Evolutionary conservation across 192 early-diverging fungal species (phyloP).

Genomic region (Mortierella hygrophila): DNA sequence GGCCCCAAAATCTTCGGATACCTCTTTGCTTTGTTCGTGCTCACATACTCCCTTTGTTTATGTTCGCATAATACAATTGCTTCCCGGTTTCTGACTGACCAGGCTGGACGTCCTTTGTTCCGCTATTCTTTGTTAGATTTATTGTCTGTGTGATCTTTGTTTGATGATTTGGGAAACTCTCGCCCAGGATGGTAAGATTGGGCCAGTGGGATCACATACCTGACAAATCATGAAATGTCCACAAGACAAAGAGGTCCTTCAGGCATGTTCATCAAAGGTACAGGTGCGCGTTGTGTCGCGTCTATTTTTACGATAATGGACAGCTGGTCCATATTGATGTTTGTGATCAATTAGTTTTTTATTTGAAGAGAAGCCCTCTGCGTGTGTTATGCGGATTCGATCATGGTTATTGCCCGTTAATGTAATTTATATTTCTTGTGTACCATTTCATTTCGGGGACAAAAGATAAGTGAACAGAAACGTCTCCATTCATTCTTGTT

Average conservation of each 20-base stretch:
- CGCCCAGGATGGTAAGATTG: constrained; percentile 9
- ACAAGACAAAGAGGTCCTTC: not conserved
- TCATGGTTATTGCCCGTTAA: not conserved
- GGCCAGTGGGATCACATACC: not conserved
- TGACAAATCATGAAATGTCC: not conserved
- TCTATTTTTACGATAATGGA: not conserved
- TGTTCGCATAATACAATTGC: not conserved
- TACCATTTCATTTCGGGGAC: not conserved
- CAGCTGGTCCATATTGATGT: not conserved
- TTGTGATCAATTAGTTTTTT: not conserved
- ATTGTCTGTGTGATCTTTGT: not conserved
- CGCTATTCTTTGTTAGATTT: not conserved
- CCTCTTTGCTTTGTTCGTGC: not conserved
- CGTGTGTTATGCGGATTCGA: not conserved
- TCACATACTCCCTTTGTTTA: not conserved
- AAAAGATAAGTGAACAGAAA: not conserved
- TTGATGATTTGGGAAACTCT: not conserved
- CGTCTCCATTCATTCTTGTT: not conserved
- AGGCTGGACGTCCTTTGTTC: not conserved
- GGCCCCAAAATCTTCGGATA: not conserved
- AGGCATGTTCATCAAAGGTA: not conserved
- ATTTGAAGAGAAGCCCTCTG: not conserved
- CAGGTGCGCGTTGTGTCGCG: not conserved
- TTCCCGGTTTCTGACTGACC: not conserved
- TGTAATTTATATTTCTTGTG: not conserved